Evolutionary conservation across 148 eudicot species (phyloP).

Genomic region (Amaranthus palmeri): DNA sequence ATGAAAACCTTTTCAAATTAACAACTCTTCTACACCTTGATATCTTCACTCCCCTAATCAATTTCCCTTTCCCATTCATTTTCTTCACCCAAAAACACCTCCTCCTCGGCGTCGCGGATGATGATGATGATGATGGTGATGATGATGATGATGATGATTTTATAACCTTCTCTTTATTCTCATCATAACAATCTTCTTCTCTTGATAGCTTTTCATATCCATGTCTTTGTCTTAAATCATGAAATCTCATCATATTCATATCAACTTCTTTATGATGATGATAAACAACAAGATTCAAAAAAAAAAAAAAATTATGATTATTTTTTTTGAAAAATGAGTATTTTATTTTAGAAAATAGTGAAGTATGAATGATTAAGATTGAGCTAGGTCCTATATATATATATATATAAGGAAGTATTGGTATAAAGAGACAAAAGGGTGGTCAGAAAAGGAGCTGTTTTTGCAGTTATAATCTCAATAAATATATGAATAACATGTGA

Average conservation of each 20-base stretch:
- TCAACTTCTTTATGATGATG: not conserved
- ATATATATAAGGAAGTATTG: constrained; percentile 19
- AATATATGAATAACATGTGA: not conserved
- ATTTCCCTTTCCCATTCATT: constrained; percentile 25
- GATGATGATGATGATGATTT: not conserved
- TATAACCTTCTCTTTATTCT: too few species aligned
- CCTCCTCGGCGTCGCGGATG: constrained; percentile 10
- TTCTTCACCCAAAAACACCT: constrained; percentile 34
- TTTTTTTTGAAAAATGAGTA: not conserved
- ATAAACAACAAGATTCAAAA: not conserved
- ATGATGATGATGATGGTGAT: not conserved
- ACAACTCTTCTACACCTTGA: constrained; percentile 16
- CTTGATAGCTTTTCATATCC: constrained; percentile 23
- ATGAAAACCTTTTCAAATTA: constrained; percentile 27
- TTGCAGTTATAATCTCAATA: constrained; percentile 11
- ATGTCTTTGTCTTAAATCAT: constrained; percentile 5
- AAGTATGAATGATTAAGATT: constrained; percentile 15
- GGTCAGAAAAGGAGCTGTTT: constrained; percentile 18
- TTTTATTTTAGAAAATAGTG: not conserved
- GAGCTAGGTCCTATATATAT: constrained; percentile 1
- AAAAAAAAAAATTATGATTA: not conserved
- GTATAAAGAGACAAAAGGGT: constrained; percentile 23
- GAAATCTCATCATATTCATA: constrained; percentile 25
- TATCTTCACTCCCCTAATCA: constrained; percentile 25
- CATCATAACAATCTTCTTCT: constrained; percentile 10